A percentile compares a stretch with the other conserved stretches of the same genome.
Conservation (phyloP, 2,329 filamentous ascomycete species). For the Pseudophaeomoniella oleicola region DNA sequence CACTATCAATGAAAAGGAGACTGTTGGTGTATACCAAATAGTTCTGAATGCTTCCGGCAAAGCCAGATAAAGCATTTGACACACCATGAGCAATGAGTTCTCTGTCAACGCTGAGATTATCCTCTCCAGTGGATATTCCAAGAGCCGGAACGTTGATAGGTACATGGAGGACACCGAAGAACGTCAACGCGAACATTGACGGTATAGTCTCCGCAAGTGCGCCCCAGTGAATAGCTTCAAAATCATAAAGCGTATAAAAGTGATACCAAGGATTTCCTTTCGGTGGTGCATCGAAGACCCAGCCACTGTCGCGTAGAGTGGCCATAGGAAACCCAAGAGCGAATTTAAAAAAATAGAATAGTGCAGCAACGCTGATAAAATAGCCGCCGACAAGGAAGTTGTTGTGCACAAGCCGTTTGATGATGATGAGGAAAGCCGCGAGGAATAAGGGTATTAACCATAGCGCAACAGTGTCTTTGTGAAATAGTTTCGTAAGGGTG, state of each 20-base stretch:
- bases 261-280: constrained; percentile 89
- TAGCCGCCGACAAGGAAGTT: constrained; percentile 78
- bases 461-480: constrained; percentile 58
- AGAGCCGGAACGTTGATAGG: constrained; percentile 95
- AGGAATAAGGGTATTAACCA: constrained; percentile 72
- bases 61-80: constrained; percentile 81
- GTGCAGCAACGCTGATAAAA: constrained; percentile 62
- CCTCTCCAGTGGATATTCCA: constrained; percentile 78
- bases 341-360: constrained; percentile 35
- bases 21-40: constrained; percentile 97
- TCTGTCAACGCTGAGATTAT: constrained; percentile 79
- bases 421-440: constrained; percentile 59
- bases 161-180: constrained; percentile 93
- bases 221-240: constrained; percentile 65
- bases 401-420: constrained; percentile 62
- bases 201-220: constrained; percentile 75
- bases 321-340: constrained; percentile 50
- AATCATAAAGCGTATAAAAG: constrained; percentile 90
- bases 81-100: constrained; percentile 87
- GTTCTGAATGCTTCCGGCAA: constrained; percentile 78
- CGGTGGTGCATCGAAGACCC: constrained; percentile 82
- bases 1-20: constrained; percentile 88
- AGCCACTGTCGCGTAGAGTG: constrained; percentile 57
- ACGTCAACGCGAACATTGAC: constrained; percentile 91
- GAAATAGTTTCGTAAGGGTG: constrained; percentile 61